Conservation (phyloP, 1,284 basidiomycete species). For the Somion occarium region DNA sequence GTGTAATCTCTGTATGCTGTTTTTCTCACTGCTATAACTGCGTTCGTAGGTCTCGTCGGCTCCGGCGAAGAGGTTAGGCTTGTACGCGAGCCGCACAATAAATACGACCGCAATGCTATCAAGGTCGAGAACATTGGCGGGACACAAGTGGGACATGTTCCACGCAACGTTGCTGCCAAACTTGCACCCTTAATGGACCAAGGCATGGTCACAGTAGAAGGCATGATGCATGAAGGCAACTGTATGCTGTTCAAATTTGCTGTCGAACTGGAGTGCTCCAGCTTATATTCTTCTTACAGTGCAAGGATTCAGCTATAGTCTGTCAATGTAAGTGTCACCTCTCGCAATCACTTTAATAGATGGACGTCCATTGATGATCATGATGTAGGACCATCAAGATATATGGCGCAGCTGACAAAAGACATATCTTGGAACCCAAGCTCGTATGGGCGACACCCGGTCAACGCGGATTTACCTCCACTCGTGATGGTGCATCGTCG, state of each 20-base stretch:
- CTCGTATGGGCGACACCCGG: constrained; percentile 74
- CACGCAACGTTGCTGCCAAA: constrained; percentile 52
- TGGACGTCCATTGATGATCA: not conserved
- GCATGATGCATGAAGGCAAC: constrained; percentile 71
- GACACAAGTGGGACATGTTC: constrained; percentile 77
- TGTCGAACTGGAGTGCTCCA: not conserved
- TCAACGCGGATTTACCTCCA: constrained; percentile 58
- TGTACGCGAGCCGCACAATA: constrained; percentile 63
- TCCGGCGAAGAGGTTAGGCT: constrained; percentile 75
- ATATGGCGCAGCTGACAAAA: constrained; percentile 59
- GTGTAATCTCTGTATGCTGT: too few relatives aligned
- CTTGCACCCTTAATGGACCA: constrained; percentile 72
- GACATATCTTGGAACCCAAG: constrained; percentile 56
- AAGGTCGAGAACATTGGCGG: constrained; percentile 74
- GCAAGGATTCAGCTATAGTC: constrained; percentile 42
- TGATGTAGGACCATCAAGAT: constrained; percentile 63
- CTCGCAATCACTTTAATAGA: not conserved
- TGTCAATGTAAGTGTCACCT: constrained; percentile 48
- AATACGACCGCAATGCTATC: constrained; percentile 75
- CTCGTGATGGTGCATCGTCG: constrained; percentile 12
- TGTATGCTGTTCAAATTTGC: constrained; percentile 35
- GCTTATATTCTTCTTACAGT: constrained; percentile 32
- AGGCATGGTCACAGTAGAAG: constrained; percentile 63
- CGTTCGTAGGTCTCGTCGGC: constrained; percentile 60
- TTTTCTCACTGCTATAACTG: not conserved